Percentiles rank a stretch among this genome's conserved stretches.
Evolutionary conservation across 2,329 filamentous ascomycete species (phyloP).

Genomic region (Cladosporium austrohemisphaericum): DNA sequence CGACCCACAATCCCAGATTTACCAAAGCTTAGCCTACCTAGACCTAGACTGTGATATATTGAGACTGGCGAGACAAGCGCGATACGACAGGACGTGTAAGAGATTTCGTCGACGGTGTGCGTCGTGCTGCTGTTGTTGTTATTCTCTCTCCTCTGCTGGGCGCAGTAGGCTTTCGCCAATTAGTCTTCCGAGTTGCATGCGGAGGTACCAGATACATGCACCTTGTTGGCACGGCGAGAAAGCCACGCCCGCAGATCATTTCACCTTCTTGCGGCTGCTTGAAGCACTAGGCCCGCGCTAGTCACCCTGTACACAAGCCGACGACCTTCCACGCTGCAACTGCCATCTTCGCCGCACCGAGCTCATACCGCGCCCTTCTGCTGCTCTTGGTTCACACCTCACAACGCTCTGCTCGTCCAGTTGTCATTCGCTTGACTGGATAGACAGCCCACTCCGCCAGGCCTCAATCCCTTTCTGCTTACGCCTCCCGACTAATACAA

Average conservation of each 20-base stretch:
- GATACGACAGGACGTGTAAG: background rate
- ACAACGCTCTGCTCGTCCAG: background rate
- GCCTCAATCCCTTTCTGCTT: constrained; percentile 7
- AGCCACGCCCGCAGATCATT: too few species aligned
- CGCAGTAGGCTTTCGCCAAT: too few species aligned
- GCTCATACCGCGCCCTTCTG: background rate
- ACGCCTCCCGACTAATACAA: background rate
- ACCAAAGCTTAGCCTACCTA: constrained; percentile 6
- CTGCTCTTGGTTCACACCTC: background rate
- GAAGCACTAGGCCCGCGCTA: too few species aligned
- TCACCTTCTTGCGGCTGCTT: too few species aligned
- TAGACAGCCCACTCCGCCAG: background rate
- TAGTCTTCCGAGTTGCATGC: too few species aligned
- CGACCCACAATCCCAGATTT: background rate
- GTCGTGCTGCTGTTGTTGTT: background rate
- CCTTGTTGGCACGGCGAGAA: too few species aligned
- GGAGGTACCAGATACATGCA: too few species aligned
- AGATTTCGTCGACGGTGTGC: background rate
- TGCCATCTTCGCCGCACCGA: too few species aligned
- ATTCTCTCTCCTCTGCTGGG: too few species aligned
- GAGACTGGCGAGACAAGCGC: constrained; percentile 7
- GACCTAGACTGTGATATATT: constrained; percentile 4
- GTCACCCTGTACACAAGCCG: too few species aligned
- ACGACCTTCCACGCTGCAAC: too few species aligned
- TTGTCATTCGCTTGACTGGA: constrained; percentile 14